A percentile compares a stretch with the other conserved stretches of the same genome.
Evolutionary conservation across 192 early-diverging fungal species (phyloP).

Genomic region (Backusella luteola): DNA sequence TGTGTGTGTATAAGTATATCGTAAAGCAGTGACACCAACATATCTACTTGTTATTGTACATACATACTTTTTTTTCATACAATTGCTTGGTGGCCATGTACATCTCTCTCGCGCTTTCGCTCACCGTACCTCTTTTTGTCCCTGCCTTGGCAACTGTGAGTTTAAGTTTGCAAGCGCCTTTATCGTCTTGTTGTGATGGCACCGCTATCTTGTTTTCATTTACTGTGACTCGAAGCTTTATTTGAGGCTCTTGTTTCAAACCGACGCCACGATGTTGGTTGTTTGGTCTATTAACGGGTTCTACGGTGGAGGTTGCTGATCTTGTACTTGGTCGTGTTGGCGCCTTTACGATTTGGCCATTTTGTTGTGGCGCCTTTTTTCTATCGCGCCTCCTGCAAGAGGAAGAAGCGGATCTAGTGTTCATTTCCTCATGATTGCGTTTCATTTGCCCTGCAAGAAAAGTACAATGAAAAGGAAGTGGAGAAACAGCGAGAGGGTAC

Average conservation of each 20-base stretch:
- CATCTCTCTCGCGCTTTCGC: conserved; percentile 5
- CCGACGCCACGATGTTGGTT: neutral
- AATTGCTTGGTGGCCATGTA: too few relatives aligned
- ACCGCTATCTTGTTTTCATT: neutral
- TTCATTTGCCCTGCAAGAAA: neutral
- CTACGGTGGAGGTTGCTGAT: neutral
- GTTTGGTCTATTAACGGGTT: neutral
- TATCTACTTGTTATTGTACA: neutral
- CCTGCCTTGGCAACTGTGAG: conserved; percentile 52
- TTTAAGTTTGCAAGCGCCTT: conserved; percentile 19
- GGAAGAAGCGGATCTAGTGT: neutral
- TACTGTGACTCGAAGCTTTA: neutral
- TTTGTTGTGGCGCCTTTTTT: neutral
- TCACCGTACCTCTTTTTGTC: conserved; percentile 49
- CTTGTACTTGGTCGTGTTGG: neutral
- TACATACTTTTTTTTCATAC: conserved; percentile 22
- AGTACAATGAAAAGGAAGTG: too few relatives aligned
- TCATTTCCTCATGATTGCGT: neutral
- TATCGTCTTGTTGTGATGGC: neutral
- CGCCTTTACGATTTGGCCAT: neutral
- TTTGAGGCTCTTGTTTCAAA: neutral
- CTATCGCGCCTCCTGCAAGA: neutral
- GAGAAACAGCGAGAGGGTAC: too few relatives aligned
- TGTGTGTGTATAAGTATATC: too few relatives aligned
- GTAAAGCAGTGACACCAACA: too few relatives aligned